Evolutionary conservation across 768 basidiomycete genomes (phyloP).

Genomic region (Termitomyces sp.): DNA sequence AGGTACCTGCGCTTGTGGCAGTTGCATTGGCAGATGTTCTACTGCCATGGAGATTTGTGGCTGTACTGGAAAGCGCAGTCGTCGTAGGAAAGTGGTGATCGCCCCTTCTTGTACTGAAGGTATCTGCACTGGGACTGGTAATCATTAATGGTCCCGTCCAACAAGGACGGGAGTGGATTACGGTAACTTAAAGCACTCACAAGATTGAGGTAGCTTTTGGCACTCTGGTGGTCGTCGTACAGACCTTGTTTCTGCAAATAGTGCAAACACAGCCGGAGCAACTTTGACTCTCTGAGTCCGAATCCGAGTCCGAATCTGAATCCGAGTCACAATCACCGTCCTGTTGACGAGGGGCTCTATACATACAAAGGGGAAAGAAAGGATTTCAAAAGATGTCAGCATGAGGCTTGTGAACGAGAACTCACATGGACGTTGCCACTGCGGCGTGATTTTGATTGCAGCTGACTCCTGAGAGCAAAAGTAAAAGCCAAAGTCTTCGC

Average conservation of each 20-base stretch:
- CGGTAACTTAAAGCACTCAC: neutral
- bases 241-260: neutral
- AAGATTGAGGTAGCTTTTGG: neutral
- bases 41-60: neutral
- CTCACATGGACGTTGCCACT: neutral
- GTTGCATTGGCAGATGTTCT: neutral
- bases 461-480: neutral
- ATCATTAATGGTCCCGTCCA: neutral
- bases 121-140: neutral
- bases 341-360: neutral
- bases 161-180: neutral
- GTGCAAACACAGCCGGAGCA: conserved; percentile 14
- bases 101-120: neutral
- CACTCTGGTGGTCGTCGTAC: neutral
- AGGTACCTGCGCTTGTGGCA: neutral
- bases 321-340: neutral
- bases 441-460: too few species aligned
- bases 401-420: neutral
- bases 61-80: neutral
- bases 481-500: neutral
- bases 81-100: neutral
- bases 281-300: conserved; percentile 6
- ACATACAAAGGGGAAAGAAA: too few species aligned
- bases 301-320: conserved; percentile 16
- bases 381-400: neutral